Conservation (phyloP, 371 early-diverging fungal genomes). For the Funneliformis caledonium region DNA sequence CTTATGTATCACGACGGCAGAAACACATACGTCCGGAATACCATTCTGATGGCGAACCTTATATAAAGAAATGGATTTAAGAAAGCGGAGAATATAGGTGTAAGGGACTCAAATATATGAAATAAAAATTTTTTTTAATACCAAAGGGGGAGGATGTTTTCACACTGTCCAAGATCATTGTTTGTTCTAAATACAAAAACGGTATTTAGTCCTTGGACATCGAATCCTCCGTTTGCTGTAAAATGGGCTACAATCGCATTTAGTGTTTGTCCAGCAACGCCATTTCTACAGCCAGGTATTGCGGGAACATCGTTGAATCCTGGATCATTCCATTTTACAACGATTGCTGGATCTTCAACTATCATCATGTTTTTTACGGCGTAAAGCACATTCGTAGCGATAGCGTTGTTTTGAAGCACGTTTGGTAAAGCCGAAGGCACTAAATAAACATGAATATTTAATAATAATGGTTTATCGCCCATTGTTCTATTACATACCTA, state of each 20-base stretch:
- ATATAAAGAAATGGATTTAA: too few relatives aligned
- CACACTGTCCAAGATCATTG: neutral
- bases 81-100: neutral
- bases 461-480: neutral
- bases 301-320: slow-evolving; percentile 38
- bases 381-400: slow-evolving; percentile 5
- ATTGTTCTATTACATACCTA: slow-evolving; percentile 7
- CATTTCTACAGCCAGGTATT: slow-evolving; percentile 13
- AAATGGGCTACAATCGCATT: neutral
- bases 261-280: neutral
- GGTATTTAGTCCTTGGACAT: neutral
- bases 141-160: slow-evolving; percentile 3
- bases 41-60: neutral
- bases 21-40: neutral
- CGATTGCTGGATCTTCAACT: slow-evolving; percentile 2
- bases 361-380: slow-evolving; percentile 15
- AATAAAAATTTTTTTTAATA: slow-evolving; percentile 20
- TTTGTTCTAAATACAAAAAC: slow-evolving; percentile 5
- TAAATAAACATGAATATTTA: slow-evolving; percentile 27
- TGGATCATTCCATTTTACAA: slow-evolving; percentile 33
- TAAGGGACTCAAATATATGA: neutral
- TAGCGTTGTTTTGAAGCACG: slow-evolving; percentile 36
- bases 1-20: neutral
- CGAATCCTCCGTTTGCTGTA: neutral
- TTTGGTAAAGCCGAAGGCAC: slow-evolving; percentile 3